Evolutionary conservation across 108 stramenopile species (phyloP), one percentile per base, ranked within the genome.

Genomic region (Bacterosira constricta): DNA sequence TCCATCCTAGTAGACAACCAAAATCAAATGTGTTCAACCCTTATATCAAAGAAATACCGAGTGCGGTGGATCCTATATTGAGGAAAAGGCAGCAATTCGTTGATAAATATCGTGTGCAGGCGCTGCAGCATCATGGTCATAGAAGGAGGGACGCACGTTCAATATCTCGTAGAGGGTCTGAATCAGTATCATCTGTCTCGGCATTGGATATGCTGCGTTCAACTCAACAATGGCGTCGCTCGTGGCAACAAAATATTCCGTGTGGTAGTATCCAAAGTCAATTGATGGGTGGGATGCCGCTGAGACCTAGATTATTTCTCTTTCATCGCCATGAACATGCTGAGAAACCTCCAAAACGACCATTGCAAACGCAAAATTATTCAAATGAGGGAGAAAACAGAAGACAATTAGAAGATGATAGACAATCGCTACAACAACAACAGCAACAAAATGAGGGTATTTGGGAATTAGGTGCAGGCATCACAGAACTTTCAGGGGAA

Each of bases 401-500:
- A 18, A 21, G 58, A 58, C 56, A 1, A 15, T 1, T 8, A 37
- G 25, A 58, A 10, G 20, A 20, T 9, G 30, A 32, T 21, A 58
- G 17, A 1, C 3, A 18, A 65, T 45, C 9, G 26, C 63, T 25
- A 10, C 44, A 37, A 4, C 29, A 25, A 1, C 65, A 51, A 13
- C 49, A 66, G 3, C 50, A 66, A 9, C 20, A 50, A 9, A 21
- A 50, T 21, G 49, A 75, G 31, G 69, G 75, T 1, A 17, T 65
- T 21, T 73, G 82, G 45, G 49, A 65, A 32, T 45, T 90, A 6
- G 78, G 61, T 6, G 38, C 26, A n/a, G 78, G 71, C 15, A 80
- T 85, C 50, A 92, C 81, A 12, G 86, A 88, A 39, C 18, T 92
- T 17, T 77, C 85, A 0, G 90, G 90, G 11, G 84, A 84, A 26